Conservation (phyloP, 78 protist genomes). For the Dictyostelium capitatum region DNA sequence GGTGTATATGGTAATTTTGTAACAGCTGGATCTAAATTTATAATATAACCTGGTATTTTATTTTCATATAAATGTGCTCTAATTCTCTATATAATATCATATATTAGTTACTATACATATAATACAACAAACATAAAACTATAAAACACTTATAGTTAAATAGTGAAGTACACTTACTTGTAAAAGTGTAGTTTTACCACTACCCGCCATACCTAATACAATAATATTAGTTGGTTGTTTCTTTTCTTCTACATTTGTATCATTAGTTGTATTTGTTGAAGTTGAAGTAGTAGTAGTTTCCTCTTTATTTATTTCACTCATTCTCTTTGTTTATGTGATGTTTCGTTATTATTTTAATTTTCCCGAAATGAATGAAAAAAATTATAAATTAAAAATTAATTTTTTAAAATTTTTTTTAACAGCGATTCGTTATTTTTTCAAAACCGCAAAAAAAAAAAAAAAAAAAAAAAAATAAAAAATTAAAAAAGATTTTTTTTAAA, state of each 20-base stretch:
- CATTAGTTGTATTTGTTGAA: constrained; percentile 11
- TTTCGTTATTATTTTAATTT: not conserved
- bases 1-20: constrained; percentile 90
- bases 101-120: not conserved
- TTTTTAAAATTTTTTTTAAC: not conserved
- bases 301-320: not conserved
- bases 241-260: not conserved
- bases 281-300: not conserved
- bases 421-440: not conserved
- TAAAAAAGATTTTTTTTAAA: too few relatives aligned
- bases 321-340: not conserved
- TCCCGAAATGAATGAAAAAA: too few relatives aligned
- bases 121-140: not conserved
- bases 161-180: constrained; percentile 81
- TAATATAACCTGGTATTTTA: constrained; percentile 84
- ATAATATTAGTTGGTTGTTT: constrained; percentile 89
- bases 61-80: constrained; percentile 80
- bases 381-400: not conserved
- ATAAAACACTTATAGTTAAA: not conserved
- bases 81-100: constrained; percentile 63
- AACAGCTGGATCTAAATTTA: constrained; percentile 98
- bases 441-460: not conserved
- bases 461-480: not conserved
- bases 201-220: constrained; percentile 99
- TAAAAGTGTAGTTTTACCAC: constrained; percentile 98